Evolutionary conservation across 2,329 filamentous ascomycete genomes (phyloP), one percentile per base, ranked within the genome.

Genomic region (Monascus ruber): DNA sequence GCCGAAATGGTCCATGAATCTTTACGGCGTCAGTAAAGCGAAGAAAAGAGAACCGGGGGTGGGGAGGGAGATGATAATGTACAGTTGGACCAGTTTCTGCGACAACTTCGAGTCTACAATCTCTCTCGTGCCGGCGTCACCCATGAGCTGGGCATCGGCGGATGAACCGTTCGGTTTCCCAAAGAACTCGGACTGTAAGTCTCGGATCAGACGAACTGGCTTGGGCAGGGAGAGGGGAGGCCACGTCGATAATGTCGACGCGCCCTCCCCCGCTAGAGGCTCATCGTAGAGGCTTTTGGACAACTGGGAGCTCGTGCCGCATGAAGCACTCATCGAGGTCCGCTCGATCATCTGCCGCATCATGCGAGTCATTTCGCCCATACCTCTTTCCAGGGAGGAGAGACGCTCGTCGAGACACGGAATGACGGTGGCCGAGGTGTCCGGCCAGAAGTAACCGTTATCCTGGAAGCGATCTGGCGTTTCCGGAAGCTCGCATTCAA

Each of bases 401-500:
- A 60, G 48, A 7, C 56, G 52, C 42, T 60, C 56, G 35, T 60
- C 56, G 24, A 60, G 58, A 1, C 54, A 58, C 11, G 56, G 56
- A 31, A 57, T 56, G 17, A 51, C 44, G 6, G 49, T 45, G 28
- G 52, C 45, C 27, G 52, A 55, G 4, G 55, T 49, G 17, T 60
- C 56, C 1, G 53, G 49, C 56, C 55, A 59, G 31, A 46, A 52
- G 2, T 53, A 51, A 9, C 43, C 43, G 44, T 47, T 56, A 35
- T 60, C 56, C 40, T 59, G 56, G 33, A 52, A 56, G 17, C 56
- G 52, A 27, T 59, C 56, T 17, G 50, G 50, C 5, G 56, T 57
- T 40, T 59, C 57, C 6, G 57, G 57, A 5, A 60, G 46, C 41
- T 60, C 53, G 28, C 57, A 60, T 24, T 58, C 56, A 24, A 60